Percentiles rank a stretch among this genome's conserved stretches.
Evolutionary conservation across 345 rosid species (phyloP).

Genomic region (Linum lewisii): DNA sequence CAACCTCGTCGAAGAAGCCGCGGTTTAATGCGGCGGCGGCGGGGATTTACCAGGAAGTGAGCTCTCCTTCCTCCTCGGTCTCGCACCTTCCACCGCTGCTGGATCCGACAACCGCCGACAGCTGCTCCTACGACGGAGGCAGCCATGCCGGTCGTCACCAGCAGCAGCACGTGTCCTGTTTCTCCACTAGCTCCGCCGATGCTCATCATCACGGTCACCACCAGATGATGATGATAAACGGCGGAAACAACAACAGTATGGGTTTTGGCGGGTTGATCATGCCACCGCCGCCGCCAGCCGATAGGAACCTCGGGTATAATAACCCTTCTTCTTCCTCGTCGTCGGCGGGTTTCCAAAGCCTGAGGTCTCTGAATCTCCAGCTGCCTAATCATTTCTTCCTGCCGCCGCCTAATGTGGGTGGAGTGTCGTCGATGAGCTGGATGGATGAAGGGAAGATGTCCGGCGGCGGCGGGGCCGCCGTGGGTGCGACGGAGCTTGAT

Average conservation of each 20-base stretch:
- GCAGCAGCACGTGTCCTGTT: constrained; percentile 99
- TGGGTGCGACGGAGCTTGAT: constrained; percentile 49
- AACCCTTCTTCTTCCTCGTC: too few relatives aligned
- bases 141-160: constrained; percentile 5
- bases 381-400: constrained; percentile 33
- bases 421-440: constrained; percentile 24
- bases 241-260: background rate
- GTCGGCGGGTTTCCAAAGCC: constrained; percentile 43
- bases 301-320: too few relatives aligned
- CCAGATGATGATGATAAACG: constrained; percentile 12
- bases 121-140: constrained; percentile 42
- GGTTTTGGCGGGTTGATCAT: constrained; percentile 17
- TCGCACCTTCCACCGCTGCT: constrained; percentile 71
- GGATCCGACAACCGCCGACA: constrained; percentile 36
- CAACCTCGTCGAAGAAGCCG: constrained; percentile 31
- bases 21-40: constrained; percentile 19
- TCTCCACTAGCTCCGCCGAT: constrained; percentile 56
- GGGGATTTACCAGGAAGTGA: constrained; percentile 30
- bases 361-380: constrained; percentile 50
- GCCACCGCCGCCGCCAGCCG: constrained; percentile 10
- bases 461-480: constrained; percentile 9
- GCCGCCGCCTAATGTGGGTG: constrained; percentile 6
- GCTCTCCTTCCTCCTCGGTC: constrained; percentile 65
- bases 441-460: constrained; percentile 23
- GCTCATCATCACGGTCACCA: constrained; percentile 20